phyloP scores from a whole-genome alignment of 805 yeast genomes.

The Metahyphopichia silvanorum region DNA sequence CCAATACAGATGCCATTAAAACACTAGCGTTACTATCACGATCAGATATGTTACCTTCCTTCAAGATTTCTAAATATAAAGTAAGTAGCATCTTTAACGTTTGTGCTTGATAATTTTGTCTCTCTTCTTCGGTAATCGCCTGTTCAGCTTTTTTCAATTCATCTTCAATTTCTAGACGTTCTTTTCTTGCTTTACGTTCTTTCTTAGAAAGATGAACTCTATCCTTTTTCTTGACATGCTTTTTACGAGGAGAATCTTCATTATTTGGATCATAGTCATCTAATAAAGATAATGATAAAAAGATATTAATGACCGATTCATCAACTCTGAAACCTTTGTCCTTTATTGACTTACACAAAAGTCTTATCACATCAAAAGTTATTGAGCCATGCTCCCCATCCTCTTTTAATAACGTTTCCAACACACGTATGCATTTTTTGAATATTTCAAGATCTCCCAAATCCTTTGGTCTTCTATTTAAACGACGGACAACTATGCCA shows the following conservation, averaged over 20 bases:
- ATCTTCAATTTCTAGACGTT: slow-evolving; percentile 80
- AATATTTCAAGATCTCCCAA: slow-evolving; percentile 47
- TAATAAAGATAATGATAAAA: slow-evolving; percentile 64
- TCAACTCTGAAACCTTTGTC: slow-evolving; percentile 77
- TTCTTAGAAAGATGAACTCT: slow-evolving; percentile 88
- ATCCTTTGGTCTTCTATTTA: slow-evolving; percentile 58
- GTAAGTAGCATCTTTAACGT: slow-evolving; percentile 70
- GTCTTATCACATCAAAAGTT: slow-evolving; percentile 68
- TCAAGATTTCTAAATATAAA: slow-evolving; percentile 74
- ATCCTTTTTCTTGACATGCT: slow-evolving; percentile 75
- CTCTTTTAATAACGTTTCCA: slow-evolving; percentile 69
- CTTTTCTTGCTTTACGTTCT: slow-evolving; percentile 84
- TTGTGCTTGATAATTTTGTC: slow-evolving; percentile 83
- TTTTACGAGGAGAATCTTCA: slow-evolving; percentile 38
- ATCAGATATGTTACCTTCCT: slow-evolving; percentile 30
- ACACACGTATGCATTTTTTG: slow-evolving; percentile 54
- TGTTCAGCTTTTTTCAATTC: slow-evolving; percentile 87
- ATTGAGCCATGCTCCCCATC: slow-evolving; percentile 80
- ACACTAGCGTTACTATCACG: slow-evolving; percentile 39
- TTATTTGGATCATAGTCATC: slow-evolving; percentile 71
- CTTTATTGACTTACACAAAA: slow-evolving; percentile 66
- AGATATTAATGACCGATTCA: slow-evolving; percentile 72
- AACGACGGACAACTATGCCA: slow-evolving; percentile 61
- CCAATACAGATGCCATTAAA: slow-evolving; percentile 82
- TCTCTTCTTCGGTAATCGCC: slow-evolving; percentile 80